Conservation (phyloP, 2,329 filamentous ascomycete genomes). For the Paecilomyces sp. region DNA sequence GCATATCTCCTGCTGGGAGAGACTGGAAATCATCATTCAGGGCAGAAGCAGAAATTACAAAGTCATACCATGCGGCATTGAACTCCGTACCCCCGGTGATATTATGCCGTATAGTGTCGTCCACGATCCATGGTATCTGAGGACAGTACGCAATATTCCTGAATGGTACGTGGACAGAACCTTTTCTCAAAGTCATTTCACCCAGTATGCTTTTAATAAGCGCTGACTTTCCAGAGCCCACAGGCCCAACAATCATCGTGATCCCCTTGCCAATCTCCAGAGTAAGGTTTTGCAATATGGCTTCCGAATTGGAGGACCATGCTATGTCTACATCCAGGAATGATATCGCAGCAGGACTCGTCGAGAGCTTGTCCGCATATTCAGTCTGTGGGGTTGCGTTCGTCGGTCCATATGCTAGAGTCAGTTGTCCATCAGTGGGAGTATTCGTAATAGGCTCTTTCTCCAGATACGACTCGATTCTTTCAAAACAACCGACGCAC, state of each 20-base stretch:
- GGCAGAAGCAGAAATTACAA: conserved; percentile 20
- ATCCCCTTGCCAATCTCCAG: conserved; percentile 2
- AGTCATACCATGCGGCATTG: conserved; percentile 21
- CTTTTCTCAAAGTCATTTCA: conserved; percentile 10
- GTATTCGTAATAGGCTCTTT: conserved; percentile 13
- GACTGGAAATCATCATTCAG: conserved; percentile 33
- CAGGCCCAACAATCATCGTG: conserved; percentile 15
- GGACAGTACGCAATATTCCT: conserved; percentile 14
- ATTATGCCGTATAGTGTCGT: conserved; percentile 23
- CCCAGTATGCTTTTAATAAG: conserved; percentile 13
- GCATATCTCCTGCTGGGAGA: conserved; percentile 35
- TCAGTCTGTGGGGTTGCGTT: no score
- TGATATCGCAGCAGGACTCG: no score
- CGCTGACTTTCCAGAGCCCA: conserved; percentile 14
- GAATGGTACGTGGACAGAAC: conserved; percentile 3
- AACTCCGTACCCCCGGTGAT: conserved; percentile 19
- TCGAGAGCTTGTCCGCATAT: no score
- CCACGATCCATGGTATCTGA: conserved; percentile 23
- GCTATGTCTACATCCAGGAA: no score
- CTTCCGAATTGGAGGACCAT: no score
- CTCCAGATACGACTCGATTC: conserved; percentile 23
- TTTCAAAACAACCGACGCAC: conserved; percentile 32
- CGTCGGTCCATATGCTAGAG: no score
- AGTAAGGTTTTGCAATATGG: not conserved
- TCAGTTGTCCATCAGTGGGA: not conserved